Evolutionary conservation across 2,329 filamentous ascomycete species (phyloP).

Genomic region (Cercospora nicotianae): DNA sequence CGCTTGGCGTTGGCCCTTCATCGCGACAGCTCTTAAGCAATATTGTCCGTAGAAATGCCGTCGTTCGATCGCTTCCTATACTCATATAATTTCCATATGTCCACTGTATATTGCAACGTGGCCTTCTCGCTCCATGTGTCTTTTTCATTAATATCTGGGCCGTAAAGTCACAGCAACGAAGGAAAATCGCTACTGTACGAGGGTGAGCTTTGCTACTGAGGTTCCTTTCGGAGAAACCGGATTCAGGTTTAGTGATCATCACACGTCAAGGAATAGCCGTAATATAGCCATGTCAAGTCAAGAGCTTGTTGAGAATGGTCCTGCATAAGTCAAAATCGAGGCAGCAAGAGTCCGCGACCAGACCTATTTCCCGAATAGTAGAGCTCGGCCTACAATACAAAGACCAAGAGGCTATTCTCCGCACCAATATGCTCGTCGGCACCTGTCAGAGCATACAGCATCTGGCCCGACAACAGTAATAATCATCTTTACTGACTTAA

Average conservation of each 20-base stretch:
- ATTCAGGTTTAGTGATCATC: neutral
- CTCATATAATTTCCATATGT: neutral
- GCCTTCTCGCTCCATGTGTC: neutral
- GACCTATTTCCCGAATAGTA: no score
- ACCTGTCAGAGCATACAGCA: no score
- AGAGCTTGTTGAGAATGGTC: neutral
- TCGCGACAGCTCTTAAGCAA: neutral
- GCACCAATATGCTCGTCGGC: no score
- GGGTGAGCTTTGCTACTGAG: neutral
- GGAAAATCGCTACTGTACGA: neutral
- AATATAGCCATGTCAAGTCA: neutral
- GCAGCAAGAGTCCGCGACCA: no score
- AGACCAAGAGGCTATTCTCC: no score
- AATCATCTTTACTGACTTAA: no score
- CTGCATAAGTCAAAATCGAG: no score
- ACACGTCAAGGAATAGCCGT: neutral
- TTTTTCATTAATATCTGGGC: neutral
- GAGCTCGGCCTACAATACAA: no score
- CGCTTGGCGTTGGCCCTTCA: neutral
- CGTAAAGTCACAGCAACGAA: neutral
- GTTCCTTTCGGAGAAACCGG: neutral
- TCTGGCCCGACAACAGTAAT: no score
- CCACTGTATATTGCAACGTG: neutral
- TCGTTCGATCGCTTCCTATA: neutral
- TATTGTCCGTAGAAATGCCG: neutral